Evolutionary conservation across 495 filamentous ascomycete genomes (phyloP).

Genomic region (Annulohypoxylon bovei): DNA sequence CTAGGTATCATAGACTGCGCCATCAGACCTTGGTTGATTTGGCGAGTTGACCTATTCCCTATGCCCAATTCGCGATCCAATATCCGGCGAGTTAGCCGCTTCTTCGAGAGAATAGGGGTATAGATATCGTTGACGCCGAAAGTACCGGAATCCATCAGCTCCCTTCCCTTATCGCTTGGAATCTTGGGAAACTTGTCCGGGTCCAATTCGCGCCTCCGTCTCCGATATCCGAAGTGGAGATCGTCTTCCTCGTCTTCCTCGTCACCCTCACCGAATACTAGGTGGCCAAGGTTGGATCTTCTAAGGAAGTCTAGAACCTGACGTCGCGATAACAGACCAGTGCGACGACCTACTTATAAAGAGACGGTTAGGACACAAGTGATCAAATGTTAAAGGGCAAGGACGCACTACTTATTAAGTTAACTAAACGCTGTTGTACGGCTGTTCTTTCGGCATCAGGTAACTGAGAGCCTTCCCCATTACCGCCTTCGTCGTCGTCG

Average conservation of each 20-base stretch:
- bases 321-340: constrained; percentile 50
- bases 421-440: constrained; percentile 45
- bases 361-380: constrained; percentile 1
- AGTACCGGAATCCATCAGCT: constrained; percentile 80
- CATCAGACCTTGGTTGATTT: constrained; percentile 69
- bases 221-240: constrained; percentile 36
- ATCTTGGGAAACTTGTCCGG: constrained; percentile 73
- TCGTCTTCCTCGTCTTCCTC: constrained; percentile 53
- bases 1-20: constrained; percentile 75
- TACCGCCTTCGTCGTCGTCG: constrained; percentile 35
- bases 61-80: constrained; percentile 84
- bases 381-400: background rate
- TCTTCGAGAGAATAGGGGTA: constrained; percentile 65
- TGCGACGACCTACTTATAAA: constrained; percentile 43
- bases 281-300: constrained; percentile 53
- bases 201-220: constrained; percentile 47
- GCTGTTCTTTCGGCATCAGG: constrained; percentile 31
- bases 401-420: constrained; percentile 44
- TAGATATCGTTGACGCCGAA: constrained; percentile 74
- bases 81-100: constrained; percentile 69
- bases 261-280: constrained; percentile 52
- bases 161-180: constrained; percentile 76
- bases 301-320: constrained; percentile 61
- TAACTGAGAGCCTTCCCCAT: constrained; percentile 17
- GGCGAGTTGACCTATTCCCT: constrained; percentile 61